Percentiles rank a stretch among this genome's conserved stretches.
These are phyloP conservation scores for Jaminaea rosea DNA, from an alignment of 1,284 basidiomycete genomes.

Conservation along the genomic window DNA sequence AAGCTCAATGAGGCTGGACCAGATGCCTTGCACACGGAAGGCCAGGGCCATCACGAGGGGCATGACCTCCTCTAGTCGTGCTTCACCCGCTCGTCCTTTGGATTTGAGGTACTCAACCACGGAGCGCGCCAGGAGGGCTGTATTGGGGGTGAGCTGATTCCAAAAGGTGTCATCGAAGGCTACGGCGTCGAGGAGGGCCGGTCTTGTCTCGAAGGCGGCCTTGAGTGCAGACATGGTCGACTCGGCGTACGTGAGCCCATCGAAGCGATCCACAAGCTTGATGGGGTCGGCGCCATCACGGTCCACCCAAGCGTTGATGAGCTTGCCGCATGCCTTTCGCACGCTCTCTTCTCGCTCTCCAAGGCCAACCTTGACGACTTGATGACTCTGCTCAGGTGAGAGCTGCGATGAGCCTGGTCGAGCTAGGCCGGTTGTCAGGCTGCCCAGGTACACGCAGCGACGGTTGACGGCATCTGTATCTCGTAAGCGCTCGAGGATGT, in stretches of 20 bases:
- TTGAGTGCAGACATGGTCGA: constrained; percentile 62
- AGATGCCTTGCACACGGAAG: constrained; percentile 67
- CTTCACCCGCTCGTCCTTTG: constrained; percentile 53
- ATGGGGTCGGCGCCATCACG: constrained; percentile 18
- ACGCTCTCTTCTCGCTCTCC: constrained; percentile 81
- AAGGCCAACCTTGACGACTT: constrained; percentile 57
- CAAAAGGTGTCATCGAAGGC: constrained; percentile 72
- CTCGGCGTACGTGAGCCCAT: constrained; percentile 54
- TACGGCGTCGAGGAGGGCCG: constrained; percentile 59
- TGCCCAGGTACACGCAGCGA: constrained; percentile 65
- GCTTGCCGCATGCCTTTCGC: constrained; percentile 63
- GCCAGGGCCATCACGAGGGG: constrained; percentile 85
- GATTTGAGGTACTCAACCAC: constrained; percentile 72
- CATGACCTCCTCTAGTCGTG: constrained; percentile 63
- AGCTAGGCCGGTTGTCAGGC: constrained; percentile 10
- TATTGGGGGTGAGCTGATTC: constrained; percentile 67
- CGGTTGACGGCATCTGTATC: constrained; percentile 77
- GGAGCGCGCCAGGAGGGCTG: constrained; percentile 71
- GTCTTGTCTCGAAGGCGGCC: constrained; percentile 58
- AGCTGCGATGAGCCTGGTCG: background rate
- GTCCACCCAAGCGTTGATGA: constrained; percentile 38
- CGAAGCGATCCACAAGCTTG: constrained; percentile 57
- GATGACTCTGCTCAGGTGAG: constrained; percentile 5
- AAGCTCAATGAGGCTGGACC: constrained; percentile 19
- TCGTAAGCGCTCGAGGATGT: constrained; percentile 69